Evolutionary conservation across 2,329 filamentous ascomycete genomes (phyloP), one percentile per base, ranked within the genome.

Genomic region (Endoconidiophora laricicola): DNA sequence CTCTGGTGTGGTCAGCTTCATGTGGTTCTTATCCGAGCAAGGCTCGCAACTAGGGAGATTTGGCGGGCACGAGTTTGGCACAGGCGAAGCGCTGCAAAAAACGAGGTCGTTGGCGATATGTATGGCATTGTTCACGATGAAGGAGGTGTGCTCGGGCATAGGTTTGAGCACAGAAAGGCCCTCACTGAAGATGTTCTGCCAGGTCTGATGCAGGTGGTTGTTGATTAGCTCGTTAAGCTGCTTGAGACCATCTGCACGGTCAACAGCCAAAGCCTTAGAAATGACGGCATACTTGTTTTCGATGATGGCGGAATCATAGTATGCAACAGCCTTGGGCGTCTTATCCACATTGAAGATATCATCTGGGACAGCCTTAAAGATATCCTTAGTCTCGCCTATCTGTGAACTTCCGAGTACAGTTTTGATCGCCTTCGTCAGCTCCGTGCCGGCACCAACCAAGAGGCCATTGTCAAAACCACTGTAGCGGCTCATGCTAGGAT

Each of bases 121-220:
- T 49, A 81, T 66, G 2, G 83, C 83, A 36, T 81, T 78, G 50
- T 76, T 71, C 46, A 87, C 72, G 57, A 94, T 70, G 14, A 78
- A 72, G 1, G 82, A 83, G 38, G 83, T 90, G 61, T 87, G 79
- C 47, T 82, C 69, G 1, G 84, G 76, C 18, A 83, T 71, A 0
- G 90, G 87, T 61, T 93, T 88, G 41, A 94, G 69, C 2, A 95
- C 78, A 4, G 80, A 76, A 52, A 96, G 81, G 26, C 91, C 90
- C 38, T 74, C 71, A 1, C 76, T 69, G 63, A 91, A 94, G 20
- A 71, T 71, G 57, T 81, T 84, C 60, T 93, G 86, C 77, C 91
- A 96, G 9, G 79, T 83, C 49, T 74, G 73, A 61, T 95, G 88
- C 3, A 96, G 71, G 62, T 96, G 91, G 2, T 81, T 74, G 59